These are phyloP conservation scores for Xylaria longipes DNA, from an alignment of 495 filamentous ascomycete species.

Conservation along the genomic window DNA sequence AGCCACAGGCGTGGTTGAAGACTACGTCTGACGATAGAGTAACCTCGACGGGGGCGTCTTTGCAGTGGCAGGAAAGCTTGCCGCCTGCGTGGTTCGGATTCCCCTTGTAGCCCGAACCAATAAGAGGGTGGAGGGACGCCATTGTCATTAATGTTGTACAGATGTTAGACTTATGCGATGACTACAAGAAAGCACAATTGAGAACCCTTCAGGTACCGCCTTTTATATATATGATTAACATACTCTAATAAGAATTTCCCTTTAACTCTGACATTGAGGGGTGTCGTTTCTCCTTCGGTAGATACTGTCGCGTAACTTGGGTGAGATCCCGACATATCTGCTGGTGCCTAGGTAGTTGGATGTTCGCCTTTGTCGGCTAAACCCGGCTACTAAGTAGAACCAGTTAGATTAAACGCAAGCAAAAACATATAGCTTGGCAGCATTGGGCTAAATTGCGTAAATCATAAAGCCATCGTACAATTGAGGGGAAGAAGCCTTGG, in stretches of 20 bases:
- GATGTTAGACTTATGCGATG: background rate
- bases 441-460: background rate
- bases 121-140: slow-evolving; percentile 57
- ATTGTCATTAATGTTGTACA: background rate
- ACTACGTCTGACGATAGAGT: slow-evolving; percentile 58
- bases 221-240: slow-evolving; percentile 3
- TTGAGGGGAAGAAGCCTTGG: slow-evolving; percentile 1
- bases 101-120: slow-evolving; percentile 62
- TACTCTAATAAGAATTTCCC: background rate
- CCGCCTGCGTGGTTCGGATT: slow-evolving; percentile 57
- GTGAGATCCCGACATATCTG: slow-evolving; percentile 11
- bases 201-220: slow-evolving; percentile 13
- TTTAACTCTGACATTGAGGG: background rate
- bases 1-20: slow-evolving; percentile 71
- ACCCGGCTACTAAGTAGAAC: background rate
- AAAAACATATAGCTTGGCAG: background rate
- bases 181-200: background rate
- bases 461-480: background rate
- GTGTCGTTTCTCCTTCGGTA: background rate
- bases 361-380: background rate
- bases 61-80: slow-evolving; percentile 61
- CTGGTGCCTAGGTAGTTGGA: background rate
- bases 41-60: slow-evolving; percentile 54
- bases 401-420: background rate
- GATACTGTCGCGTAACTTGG: background rate